These are phyloP conservation scores for Alternaria dauci DNA, from an alignment of 2,329 filamentous ascomycete species.

Conservation along the genomic window DNA sequence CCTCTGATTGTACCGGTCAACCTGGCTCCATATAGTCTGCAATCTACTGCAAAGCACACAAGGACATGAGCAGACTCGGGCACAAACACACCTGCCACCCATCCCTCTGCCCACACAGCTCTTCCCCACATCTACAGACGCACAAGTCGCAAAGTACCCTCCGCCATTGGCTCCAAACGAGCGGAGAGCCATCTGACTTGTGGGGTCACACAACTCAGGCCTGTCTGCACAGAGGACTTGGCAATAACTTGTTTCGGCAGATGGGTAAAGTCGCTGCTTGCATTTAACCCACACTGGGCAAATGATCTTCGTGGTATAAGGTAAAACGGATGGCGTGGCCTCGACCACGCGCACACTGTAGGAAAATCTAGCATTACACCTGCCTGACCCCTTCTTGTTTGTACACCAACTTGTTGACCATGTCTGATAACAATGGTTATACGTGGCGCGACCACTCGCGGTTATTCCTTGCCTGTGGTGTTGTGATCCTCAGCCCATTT, in stretches of 20 bases:
- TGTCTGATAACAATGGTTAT: conserved; percentile 31
- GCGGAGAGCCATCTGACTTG: conserved; percentile 26
- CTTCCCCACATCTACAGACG: conserved; percentile 39
- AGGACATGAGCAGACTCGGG: background rate
- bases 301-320: conserved; percentile 33
- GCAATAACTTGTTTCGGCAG: conserved; percentile 35
- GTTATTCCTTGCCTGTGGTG: conserved; percentile 58
- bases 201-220: conserved; percentile 35
- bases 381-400: background rate
- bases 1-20: background rate
- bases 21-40: background rate
- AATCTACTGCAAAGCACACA: background rate
- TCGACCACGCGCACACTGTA: background rate
- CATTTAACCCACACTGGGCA: conserved; percentile 26
- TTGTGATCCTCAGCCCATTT: conserved; percentile 61
- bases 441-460: conserved; percentile 53
- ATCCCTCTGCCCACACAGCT: conserved; percentile 9
- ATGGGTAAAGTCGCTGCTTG: conserved; percentile 36
- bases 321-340: conserved; percentile 11
- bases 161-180: conserved; percentile 17
- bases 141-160: conserved; percentile 29
- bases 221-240: conserved; percentile 16
- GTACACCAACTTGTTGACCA: conserved; percentile 8
- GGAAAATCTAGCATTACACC: background rate
- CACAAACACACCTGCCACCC: background rate